Conservation (phyloP, 2,329 filamentous ascomycete genomes). For the Botryosphaeria dothidea region DNA sequence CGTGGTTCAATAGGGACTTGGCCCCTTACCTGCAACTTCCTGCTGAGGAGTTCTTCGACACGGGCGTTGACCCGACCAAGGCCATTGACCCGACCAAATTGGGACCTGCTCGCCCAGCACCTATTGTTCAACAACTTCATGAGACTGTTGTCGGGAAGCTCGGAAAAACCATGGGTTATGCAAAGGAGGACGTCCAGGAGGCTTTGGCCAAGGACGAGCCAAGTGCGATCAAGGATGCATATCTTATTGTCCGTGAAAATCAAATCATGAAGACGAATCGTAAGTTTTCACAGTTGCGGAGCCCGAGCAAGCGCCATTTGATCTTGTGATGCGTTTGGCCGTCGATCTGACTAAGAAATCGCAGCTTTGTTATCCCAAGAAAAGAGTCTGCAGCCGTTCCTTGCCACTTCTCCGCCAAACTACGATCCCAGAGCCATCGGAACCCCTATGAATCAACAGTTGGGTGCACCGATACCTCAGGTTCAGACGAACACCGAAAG, state of each 20-base stretch:
- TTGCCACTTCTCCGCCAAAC: conserved; percentile 57
- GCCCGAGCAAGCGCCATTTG: neutral
- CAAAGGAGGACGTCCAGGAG: conserved; percentile 91
- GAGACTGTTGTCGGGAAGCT: conserved; percentile 93
- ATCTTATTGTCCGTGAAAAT: conserved; percentile 96
- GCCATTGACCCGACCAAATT: conserved; percentile 82
- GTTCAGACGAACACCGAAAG: conserved; percentile 37
- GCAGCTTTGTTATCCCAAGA: conserved; percentile 57
- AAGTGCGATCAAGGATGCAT: conserved; percentile 97
- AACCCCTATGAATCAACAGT: conserved; percentile 34
- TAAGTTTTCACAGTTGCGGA: conserved; percentile 54
- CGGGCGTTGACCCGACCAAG: conserved; percentile 90
- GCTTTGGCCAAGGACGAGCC: conserved; percentile 89
- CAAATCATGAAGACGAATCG: conserved; percentile 95
- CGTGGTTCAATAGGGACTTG: conserved; percentile 89
- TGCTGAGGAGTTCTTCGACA: conserved; percentile 88
- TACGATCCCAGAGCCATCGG: conserved; percentile 42
- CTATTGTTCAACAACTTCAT: conserved; percentile 86
- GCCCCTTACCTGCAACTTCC: conserved; percentile 84
- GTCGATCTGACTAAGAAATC: neutral
- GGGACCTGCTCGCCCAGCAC: conserved; percentile 68
- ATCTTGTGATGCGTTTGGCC: conserved; percentile 2
- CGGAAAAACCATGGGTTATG: conserved; percentile 97
- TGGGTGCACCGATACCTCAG: conserved; percentile 32
- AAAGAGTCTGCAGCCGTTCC: conserved; percentile 54